Evolutionary conservation across 768 basidiomycete genomes (phyloP).

Genomic region (Psilocybe tampanensis): DNA sequence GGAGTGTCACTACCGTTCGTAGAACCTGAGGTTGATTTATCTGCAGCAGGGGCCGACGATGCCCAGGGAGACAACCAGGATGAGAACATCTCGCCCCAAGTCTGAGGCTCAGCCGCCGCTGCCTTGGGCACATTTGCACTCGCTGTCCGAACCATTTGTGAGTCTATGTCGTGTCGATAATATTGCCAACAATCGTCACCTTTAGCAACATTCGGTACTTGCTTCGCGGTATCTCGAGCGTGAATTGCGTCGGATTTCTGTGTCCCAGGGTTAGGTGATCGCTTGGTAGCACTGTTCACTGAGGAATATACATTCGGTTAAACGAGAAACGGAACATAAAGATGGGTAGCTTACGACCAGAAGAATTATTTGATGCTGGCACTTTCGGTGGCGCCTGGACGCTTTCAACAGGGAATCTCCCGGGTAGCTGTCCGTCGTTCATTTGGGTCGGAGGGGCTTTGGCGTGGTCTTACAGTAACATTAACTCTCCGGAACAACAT

Average conservation of each 20-base stretch:
- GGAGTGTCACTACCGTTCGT: background rate
- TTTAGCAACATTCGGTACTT: slow-evolving; percentile 12
- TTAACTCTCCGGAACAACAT: background rate
- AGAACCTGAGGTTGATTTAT: background rate
- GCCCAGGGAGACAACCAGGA: slow-evolving; percentile 7
- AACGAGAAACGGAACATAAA: no score
- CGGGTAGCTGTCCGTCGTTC: background rate
- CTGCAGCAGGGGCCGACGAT: background rate
- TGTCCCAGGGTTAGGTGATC: no score
- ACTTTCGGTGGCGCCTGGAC: no score
- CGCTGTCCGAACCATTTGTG: background rate
- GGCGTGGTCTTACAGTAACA: background rate
- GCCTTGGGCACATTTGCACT: slow-evolving; percentile 7
- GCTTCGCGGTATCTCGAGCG: no score
- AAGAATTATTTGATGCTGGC: no score
- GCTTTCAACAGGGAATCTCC: no score
- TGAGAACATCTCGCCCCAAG: slow-evolving; percentile 6
- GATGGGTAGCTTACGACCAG: no score
- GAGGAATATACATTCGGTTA: background rate
- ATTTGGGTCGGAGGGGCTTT: background rate
- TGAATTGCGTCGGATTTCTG: no score
- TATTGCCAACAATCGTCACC: slow-evolving; percentile 6
- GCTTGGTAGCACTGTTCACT: no score
- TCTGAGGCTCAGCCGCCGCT: slow-evolving; percentile 6
- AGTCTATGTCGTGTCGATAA: slow-evolving; percentile 5